phyloP scores from a whole-genome alignment of 208 protist genomes.

The Sergeia podlipaevii region DNA sequence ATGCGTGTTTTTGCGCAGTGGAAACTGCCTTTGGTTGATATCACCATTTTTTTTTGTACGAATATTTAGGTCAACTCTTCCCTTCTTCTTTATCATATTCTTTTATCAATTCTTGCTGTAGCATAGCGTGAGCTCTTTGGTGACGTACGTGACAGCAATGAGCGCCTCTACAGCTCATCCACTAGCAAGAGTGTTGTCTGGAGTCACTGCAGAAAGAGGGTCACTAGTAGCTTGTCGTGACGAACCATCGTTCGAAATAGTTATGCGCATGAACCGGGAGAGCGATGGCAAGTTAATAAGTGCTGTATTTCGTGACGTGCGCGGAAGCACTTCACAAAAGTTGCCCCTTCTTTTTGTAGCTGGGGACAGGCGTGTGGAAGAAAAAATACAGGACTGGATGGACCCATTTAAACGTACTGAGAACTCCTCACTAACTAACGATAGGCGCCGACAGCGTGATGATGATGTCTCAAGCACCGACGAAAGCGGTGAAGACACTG shows the following conservation, averaged over 20 bases:
- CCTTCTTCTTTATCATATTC: too few relatives aligned
- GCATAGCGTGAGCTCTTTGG: too few relatives aligned
- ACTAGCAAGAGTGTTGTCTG: too few relatives aligned
- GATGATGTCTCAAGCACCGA: conserved; percentile 7
- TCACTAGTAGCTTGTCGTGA: conserved; percentile 34
- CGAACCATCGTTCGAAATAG: conserved; percentile 34
- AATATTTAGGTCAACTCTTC: too few relatives aligned
- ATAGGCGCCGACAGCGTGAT: background rate
- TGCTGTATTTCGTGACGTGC: conserved; percentile 12
- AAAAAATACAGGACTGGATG: conserved; percentile 36
- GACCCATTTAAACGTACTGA: conserved; percentile 19
- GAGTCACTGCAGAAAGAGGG: conserved; percentile 22
- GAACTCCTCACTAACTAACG: conserved; percentile 4
- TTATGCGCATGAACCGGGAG: conserved; percentile 33
- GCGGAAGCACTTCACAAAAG: background rate
- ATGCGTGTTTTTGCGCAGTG: too few relatives aligned
- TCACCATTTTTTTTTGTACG: too few relatives aligned
- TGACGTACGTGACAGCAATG: too few relatives aligned
- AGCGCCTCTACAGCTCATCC: too few relatives aligned
- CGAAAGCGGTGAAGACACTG: conserved; percentile 13
- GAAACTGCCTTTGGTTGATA: too few relatives aligned
- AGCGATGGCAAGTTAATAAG: too few relatives aligned
- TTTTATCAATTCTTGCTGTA: too few relatives aligned
- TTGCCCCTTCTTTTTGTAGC: conserved; percentile 22
- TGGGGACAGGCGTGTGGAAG: conserved; percentile 18